These are phyloP conservation scores for Lactarius evosmus DNA, from an alignment of 768 basidiomycete species.

Conservation along the genomic window DNA sequence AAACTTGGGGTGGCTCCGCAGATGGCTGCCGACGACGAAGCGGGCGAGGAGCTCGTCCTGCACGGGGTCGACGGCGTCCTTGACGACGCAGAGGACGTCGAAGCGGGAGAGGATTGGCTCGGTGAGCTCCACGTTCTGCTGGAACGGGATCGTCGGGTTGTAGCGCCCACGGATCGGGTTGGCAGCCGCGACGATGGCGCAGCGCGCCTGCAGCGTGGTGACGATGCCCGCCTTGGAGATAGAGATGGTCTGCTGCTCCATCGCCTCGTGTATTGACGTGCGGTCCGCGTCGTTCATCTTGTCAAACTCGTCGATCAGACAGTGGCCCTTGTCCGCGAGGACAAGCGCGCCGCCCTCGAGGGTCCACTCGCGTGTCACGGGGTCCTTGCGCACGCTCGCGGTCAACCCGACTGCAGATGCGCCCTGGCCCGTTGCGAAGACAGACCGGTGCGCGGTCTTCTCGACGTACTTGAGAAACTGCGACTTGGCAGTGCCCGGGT, in stretches of 20 bases:
- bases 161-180: conserved; percentile 97
- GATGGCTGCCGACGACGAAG: conserved; percentile 97
- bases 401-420: conserved; percentile 98
- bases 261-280: conserved; percentile 98
- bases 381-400: conserved; percentile 98
- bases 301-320: conserved; percentile 98
- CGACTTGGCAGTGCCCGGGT: conserved; percentile 98
- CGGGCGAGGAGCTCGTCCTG: conserved; percentile 94
- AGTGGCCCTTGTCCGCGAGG: conserved; percentile 97
- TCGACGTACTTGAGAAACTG: conserved; percentile 99
- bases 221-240: conserved; percentile 99
- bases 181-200: conserved; percentile 96
- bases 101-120: conserved; percentile 98
- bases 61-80: conserved; percentile 95
- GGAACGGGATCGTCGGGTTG: conserved; percentile 97
- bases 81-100: conserved; percentile 97
- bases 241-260: conserved; percentile 99
- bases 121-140: conserved; percentile 97
- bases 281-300: conserved; percentile 99
- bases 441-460: conserved; percentile 96
- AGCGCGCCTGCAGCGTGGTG: conserved; percentile 95
- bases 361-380: conserved; percentile 97
- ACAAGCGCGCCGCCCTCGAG: conserved; percentile 97
- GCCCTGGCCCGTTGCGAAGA: conserved; percentile 98
- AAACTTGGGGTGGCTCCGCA: conserved; percentile 93